Evolutionary conservation across 768 basidiomycete genomes (phyloP), one percentile per base, ranked within the genome.

Genomic region (Russula griseocarnosa): DNA sequence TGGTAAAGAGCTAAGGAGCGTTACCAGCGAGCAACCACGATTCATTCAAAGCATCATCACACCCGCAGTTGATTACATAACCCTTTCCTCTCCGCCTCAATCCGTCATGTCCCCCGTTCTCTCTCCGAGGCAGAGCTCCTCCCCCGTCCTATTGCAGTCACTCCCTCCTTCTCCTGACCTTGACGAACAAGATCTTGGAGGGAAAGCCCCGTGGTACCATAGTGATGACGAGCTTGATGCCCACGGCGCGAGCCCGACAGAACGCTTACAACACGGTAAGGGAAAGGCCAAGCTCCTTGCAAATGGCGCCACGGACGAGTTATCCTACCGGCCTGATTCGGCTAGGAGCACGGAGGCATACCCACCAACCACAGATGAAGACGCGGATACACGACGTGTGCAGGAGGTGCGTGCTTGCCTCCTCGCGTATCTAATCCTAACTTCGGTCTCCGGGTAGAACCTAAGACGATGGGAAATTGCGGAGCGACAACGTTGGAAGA

Each of bases 381-480:
- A 80, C 36, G 81, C 81, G 49, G 91, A 92, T 67, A 83, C 88
- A 32, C 81, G 83, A 63, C 78, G 84, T 60, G 78, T 92, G 22
- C 80, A 86, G 76, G 88, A 92, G 84, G 91, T 88, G 74, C 57
- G 79, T 74, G 5, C 36, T 32, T 20, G 46, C 26, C 51, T 30
- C 49, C 62, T 47, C 36, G 51, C 60, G 30, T 18, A 28, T 20
- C 22, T 61, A 32, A 52, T 20, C 59, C 55, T 57, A 22, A 56
- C 30, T 47, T 44, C 28, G 40, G 6, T 20, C n/a, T 67, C n/a
- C 66, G 24, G 52, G 49, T 47, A 93, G 91, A 93, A 84, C 63
- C 78, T 94, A 30, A 79, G 81, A 67, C 81, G 82, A 49, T 93
- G 90, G 92, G 91, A 93, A 69, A 76, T 84, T 52, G 84, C 84